phyloP scores from a whole-genome alignment of 495 filamentous ascomycete genomes.

The Penicillium longicatenatum region DNA sequence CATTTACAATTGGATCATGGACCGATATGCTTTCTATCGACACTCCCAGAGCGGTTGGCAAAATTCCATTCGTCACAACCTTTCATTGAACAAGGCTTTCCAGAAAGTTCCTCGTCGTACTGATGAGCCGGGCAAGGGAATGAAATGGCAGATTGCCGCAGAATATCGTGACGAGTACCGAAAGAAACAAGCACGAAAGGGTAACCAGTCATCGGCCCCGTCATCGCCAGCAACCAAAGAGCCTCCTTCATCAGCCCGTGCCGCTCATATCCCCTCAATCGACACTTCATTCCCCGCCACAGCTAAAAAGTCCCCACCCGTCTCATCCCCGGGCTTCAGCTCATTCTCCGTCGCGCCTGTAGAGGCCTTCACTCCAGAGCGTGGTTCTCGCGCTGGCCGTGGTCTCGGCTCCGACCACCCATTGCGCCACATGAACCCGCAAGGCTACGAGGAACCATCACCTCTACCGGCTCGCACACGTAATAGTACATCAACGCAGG shows the following conservation, averaged over 20 bases:
- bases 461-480: conserved; percentile 54
- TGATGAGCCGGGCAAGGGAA: conserved; percentile 96
- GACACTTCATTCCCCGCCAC: conserved; percentile 43
- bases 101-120: conserved; percentile 87
- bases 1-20: conserved; percentile 91
- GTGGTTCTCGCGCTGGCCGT: conserved; percentile 42
- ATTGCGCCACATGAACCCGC: conserved; percentile 36
- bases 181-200: conserved; percentile 56
- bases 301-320: conserved; percentile 56
- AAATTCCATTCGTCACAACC: conserved; percentile 96
- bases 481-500: conserved; percentile 24
- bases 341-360: conserved; percentile 50
- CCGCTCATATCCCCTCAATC: conserved; percentile 37
- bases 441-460: conserved; percentile 57
- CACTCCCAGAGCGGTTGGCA: conserved; percentile 87
- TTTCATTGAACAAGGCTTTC: conserved; percentile 92
- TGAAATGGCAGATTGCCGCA: conserved; percentile 93
- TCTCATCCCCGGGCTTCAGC: conserved; percentile 49
- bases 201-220: conserved; percentile 48
- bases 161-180: conserved; percentile 77
- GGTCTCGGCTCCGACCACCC: conserved; percentile 37
- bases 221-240: conserved; percentile 50
- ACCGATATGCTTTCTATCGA: conserved; percentile 87
- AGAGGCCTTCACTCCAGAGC: conserved; percentile 50
- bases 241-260: conserved; percentile 30